phyloP scores from a whole-genome alignment of 1,284 basidiomycete species.

The Rhodotorula sp. region DNA sequence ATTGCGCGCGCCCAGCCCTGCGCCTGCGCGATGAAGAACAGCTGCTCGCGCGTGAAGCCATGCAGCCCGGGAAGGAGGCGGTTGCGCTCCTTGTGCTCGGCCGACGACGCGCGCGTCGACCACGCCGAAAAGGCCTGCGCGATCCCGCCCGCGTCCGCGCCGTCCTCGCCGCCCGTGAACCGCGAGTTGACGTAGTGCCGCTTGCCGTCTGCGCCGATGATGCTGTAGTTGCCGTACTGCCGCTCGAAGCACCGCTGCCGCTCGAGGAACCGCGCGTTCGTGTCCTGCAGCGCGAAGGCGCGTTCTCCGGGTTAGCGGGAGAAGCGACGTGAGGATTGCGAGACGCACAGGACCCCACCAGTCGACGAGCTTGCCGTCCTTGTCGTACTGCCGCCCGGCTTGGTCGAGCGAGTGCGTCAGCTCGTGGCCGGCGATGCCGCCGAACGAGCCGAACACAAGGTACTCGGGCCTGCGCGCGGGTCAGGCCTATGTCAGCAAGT shows the following conservation, averaged over 20 bases:
- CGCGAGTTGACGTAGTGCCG: slow-evolving; percentile 56
- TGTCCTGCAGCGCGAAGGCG: slow-evolving; percentile 49
- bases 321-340: slow-evolving; percentile 53
- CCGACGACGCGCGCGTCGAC: slow-evolving; percentile 43
- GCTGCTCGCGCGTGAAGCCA: slow-evolving; percentile 49
- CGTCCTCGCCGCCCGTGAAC: slow-evolving; percentile 64
- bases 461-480: slow-evolving; percentile 70
- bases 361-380: slow-evolving; percentile 62
- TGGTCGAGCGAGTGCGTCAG: slow-evolving; percentile 93
- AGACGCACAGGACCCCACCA: slow-evolving; percentile 70
- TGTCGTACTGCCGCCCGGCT: slow-evolving; percentile 66
- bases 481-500: background rate
- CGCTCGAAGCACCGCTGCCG: slow-evolving; percentile 83
- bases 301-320: slow-evolving; percentile 58
- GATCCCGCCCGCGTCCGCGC: slow-evolving; percentile 60
- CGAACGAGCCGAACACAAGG: slow-evolving; percentile 87
- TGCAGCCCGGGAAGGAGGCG: slow-evolving; percentile 49
- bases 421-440: slow-evolving; percentile 85
- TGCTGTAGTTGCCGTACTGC: slow-evolving; percentile 68
- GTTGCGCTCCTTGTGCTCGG: slow-evolving; percentile 46
- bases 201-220: slow-evolving; percentile 41
- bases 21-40: slow-evolving; percentile 50
- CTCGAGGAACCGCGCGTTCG: slow-evolving; percentile 77
- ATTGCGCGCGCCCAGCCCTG: slow-evolving; percentile 69
- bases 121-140: slow-evolving; percentile 52